Evolutionary conservation across 2,329 filamentous ascomycete genomes (phyloP).

Genomic region (Aspergillus pseudonomiae): DNA sequence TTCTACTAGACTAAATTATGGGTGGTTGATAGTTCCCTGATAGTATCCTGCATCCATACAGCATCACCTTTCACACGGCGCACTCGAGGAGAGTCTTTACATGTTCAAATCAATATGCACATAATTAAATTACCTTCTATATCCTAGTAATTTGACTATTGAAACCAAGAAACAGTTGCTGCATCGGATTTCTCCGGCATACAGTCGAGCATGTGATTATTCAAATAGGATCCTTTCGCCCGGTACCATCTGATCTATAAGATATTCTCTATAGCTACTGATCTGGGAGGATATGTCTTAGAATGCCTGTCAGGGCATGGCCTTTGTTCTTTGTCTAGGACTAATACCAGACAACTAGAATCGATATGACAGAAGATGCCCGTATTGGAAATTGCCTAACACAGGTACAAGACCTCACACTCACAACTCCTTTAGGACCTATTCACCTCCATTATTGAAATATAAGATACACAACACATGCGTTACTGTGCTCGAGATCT

Average conservation of each 20-base stretch:
- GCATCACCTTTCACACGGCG: no score
- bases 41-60: no score
- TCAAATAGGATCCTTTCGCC: background rate
- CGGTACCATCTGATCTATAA: background rate
- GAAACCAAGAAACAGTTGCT: background rate
- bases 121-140: accelerated
- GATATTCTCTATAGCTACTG: background rate
- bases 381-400: background rate
- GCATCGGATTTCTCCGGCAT: background rate
- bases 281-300: background rate
- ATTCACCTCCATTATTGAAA: background rate
- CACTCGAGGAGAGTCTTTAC: no score
- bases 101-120: no score
- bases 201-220: background rate
- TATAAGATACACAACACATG: accelerated
- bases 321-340: accelerated
- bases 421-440: background rate
- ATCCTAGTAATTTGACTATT: background rate
- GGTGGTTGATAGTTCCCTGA: background rate
- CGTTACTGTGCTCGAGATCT: background rate
- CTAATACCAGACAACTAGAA: background rate
- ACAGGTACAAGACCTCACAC: background rate
- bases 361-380: background rate
- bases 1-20: background rate
- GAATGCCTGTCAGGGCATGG: background rate